Evolutionary conservation across 2,329 filamentous ascomycete genomes (phyloP).

Genomic region (Trichothecium roseum): DNA sequence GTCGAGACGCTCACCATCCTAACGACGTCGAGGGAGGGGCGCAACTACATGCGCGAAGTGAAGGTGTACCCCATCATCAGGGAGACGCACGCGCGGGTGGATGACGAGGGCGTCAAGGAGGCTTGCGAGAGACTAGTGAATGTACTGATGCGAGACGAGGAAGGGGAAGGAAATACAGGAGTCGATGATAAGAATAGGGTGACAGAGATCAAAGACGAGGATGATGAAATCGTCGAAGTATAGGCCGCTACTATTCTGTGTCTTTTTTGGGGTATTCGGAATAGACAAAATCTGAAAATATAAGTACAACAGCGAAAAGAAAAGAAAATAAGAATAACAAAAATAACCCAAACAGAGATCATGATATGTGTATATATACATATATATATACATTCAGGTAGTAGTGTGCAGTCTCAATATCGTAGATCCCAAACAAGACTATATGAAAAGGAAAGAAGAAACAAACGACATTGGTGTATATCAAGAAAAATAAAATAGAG

Average conservation of each 20-base stretch:
- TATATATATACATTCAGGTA: no score
- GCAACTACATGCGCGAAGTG: conserved; percentile 62
- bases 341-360: no score
- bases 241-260: conserved; percentile 23
- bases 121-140: conserved; percentile 86
- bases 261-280: no score
- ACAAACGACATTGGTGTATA: no score
- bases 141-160: conserved; percentile 74
- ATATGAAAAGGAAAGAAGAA: no score
- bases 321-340: no score
- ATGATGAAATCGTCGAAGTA: conserved; percentile 45
- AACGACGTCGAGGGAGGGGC: conserved; percentile 64
- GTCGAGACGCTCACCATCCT: conserved; percentile 80
- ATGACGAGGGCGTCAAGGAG: conserved; percentile 72
- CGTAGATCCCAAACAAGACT: no score
- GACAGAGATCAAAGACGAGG: conserved; percentile 37
- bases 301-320: background rate
- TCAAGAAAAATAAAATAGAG: no score
- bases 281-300: conserved; percentile 1
- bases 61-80: conserved; percentile 85
- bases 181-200: conserved; percentile 22
- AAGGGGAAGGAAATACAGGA: conserved; percentile 19
- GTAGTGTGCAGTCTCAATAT: no score
- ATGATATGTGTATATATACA: no score
- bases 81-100: conserved; percentile 69